phyloP scores from a whole-genome alignment of 225 moss, liverwort and hornwort species.

The Sphagnum contortum region DNA sequence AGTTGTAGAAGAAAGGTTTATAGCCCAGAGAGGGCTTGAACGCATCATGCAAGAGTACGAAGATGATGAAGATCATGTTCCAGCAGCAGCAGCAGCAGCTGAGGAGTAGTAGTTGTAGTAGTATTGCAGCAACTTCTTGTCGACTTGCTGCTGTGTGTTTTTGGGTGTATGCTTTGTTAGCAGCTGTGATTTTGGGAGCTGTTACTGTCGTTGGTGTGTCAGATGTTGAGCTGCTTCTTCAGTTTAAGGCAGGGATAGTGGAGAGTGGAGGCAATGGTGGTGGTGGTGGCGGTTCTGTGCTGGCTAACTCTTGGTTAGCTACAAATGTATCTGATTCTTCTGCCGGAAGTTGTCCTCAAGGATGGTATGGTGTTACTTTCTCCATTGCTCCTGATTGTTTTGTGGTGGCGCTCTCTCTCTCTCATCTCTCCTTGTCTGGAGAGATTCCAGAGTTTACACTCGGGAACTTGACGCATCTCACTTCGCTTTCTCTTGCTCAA shows the following conservation, averaged over 20 bases:
- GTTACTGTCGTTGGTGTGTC: slow-evolving; percentile 2
- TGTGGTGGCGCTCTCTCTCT: slow-evolving; percentile 2
- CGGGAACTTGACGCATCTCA: slow-evolving; percentile 17
- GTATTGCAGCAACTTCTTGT: too few species aligned
- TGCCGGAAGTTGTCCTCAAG: slow-evolving; percentile 26
- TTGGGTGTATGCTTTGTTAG: too few species aligned
- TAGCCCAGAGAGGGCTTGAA: too few species aligned
- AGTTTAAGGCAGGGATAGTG: slow-evolving; percentile 29
- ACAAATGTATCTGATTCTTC: slow-evolving; percentile 20
- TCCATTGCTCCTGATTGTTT: slow-evolving; percentile 1
- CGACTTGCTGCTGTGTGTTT: too few species aligned
- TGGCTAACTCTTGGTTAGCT: slow-evolving; percentile 26
- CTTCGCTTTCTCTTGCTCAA: slow-evolving; percentile 23
- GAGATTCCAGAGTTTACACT: slow-evolving; percentile 19
- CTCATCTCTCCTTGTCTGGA: slow-evolving; percentile 12
- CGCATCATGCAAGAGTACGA: too few species aligned
- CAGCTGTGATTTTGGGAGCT: too few species aligned
- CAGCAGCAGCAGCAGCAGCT: too few species aligned
- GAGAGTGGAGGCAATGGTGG: slow-evolving; percentile 7
- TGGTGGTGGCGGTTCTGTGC: neutral
- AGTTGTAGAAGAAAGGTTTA: too few species aligned
- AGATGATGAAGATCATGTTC: too few species aligned
- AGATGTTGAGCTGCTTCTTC: slow-evolving; percentile 30
- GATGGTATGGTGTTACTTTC: slow-evolving; percentile 36
- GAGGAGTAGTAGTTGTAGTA: too few species aligned